phyloP scores from a whole-genome alignment of 768 basidiomycete genomes.

The Candolleomyces eurysporus region DNA sequence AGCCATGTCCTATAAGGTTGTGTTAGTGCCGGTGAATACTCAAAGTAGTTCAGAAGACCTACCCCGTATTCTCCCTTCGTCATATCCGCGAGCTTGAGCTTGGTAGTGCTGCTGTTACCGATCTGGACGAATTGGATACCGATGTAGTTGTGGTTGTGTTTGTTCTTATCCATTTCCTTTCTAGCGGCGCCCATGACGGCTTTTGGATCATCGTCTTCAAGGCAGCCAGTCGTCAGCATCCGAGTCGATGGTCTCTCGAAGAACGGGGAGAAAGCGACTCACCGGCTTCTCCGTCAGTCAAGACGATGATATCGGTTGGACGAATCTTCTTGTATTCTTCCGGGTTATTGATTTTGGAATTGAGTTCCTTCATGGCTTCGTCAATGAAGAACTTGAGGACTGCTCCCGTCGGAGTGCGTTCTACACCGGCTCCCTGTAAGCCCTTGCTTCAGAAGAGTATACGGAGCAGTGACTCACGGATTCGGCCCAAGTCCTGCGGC shows the following conservation, averaged over 20 bases:
- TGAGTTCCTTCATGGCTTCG: conserved; percentile 12
- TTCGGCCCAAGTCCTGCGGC: conserved; percentile 6
- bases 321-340: conserved; percentile 22
- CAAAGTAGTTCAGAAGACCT: not conserved
- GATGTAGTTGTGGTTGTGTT: conserved; percentile 32
- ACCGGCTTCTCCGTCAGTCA: conserved; percentile 33
- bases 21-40: not conserved
- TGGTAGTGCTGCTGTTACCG: conserved; percentile 22
- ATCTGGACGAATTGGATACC: conserved; percentile 34
- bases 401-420: conserved; percentile 27
- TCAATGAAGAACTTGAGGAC: conserved; percentile 15
- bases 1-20: conserved; percentile 25
- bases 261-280: not conserved
- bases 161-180: conserved; percentile 16
- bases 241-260: not conserved
- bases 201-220: conserved; percentile 8
- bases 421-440: conserved; percentile 11
- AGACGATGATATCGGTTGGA: conserved; percentile 31
- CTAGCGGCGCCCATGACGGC: conserved; percentile 20
- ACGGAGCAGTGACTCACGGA: not conserved
- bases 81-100: conserved; percentile 21
- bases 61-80: conserved; percentile 27
- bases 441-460: not conserved
- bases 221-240: not conserved
- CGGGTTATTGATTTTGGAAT: conserved; percentile 20